phyloP scores from a whole-genome alignment of 1,139 yeast genomes.

The Diutina pseudorugosa region DNA sequence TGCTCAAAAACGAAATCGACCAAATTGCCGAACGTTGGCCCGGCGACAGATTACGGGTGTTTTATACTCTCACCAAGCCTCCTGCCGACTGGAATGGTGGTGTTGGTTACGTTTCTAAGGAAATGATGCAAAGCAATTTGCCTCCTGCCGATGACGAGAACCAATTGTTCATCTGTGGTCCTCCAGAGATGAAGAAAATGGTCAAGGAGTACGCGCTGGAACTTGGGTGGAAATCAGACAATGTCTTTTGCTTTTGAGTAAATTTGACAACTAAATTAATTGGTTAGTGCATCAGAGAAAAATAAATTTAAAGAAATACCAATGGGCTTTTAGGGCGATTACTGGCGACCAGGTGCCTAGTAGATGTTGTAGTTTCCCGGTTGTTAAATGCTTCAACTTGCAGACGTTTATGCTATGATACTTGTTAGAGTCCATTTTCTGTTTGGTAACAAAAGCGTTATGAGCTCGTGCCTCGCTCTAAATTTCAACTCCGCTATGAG shows the following conservation, averaged over 20 bases:
- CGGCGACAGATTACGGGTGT: constrained; percentile 31
- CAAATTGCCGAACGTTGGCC: constrained; percentile 54
- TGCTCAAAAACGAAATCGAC: constrained; percentile 59
- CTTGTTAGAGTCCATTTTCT: too few relatives aligned
- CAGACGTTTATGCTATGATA: too few relatives aligned
- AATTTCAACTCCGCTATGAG: background rate
- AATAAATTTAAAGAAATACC: too few relatives aligned
- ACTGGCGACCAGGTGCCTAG: too few relatives aligned
- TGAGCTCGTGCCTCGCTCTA: background rate
- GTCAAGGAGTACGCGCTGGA: constrained; percentile 38
- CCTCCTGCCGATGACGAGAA: constrained; percentile 37
- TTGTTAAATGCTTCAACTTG: too few relatives aligned
- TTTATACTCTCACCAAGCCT: constrained; percentile 30
- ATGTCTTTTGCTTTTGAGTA: constrained; percentile 54
- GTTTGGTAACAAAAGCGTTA: too few relatives aligned
- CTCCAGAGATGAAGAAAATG: constrained; percentile 51
- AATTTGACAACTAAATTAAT: background rate
- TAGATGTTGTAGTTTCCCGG: too few relatives aligned
- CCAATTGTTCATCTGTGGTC: constrained; percentile 64
- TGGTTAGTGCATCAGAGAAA: background rate
- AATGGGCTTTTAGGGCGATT: too few relatives aligned
- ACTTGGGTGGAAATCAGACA: constrained; percentile 57
- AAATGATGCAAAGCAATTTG: constrained; percentile 38
- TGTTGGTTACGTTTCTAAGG: constrained; percentile 47
- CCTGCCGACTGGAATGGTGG: constrained; percentile 42